phyloP scores from a whole-genome alignment of 306 rosid species.

The Abrus pulchellus region DNA sequence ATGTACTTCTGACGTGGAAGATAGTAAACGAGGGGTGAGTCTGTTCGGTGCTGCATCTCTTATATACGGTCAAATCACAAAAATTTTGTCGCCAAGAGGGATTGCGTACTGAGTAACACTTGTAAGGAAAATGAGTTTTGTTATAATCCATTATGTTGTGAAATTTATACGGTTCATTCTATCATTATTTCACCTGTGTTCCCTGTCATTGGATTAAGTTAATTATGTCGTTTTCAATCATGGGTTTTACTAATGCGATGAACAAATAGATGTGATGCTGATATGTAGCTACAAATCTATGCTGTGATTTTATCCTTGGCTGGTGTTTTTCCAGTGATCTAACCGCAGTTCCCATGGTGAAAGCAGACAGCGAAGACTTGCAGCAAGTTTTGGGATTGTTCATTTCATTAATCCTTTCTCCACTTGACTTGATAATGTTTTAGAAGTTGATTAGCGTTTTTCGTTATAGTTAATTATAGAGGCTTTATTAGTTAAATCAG shows the following conservation, averaged over 20 bases:
- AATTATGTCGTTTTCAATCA: background rate
- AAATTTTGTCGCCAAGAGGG: constrained; percentile 35
- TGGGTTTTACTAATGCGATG: constrained; percentile 11
- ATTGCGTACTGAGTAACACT: constrained; percentile 29
- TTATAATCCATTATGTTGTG: background rate
- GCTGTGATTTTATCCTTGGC: constrained; percentile 3
- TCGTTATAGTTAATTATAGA: background rate
- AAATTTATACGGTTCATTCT: constrained; percentile 14
- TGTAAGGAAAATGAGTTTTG: background rate
- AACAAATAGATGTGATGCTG: constrained; percentile 26
- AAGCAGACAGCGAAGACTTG: background rate
- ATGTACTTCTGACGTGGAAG: constrained; percentile 42
- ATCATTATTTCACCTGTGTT: background rate
- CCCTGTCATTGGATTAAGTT: background rate
- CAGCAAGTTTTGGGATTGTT: background rate
- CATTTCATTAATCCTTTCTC: background rate
- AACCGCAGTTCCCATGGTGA: background rate
- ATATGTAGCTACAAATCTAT: constrained; percentile 16
- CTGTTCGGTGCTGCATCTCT: constrained; percentile 29
- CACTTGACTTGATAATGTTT: background rate
- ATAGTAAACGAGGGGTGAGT: background rate
- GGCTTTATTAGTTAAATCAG: background rate
- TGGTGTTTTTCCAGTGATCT: background rate
- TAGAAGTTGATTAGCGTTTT: background rate
- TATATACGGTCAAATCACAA: constrained; percentile 27